Evolutionary conservation across 2,329 filamentous ascomycete genomes (phyloP), one percentile per base, ranked within the genome.

Genomic region (Monosporascus cannonballus): DNA sequence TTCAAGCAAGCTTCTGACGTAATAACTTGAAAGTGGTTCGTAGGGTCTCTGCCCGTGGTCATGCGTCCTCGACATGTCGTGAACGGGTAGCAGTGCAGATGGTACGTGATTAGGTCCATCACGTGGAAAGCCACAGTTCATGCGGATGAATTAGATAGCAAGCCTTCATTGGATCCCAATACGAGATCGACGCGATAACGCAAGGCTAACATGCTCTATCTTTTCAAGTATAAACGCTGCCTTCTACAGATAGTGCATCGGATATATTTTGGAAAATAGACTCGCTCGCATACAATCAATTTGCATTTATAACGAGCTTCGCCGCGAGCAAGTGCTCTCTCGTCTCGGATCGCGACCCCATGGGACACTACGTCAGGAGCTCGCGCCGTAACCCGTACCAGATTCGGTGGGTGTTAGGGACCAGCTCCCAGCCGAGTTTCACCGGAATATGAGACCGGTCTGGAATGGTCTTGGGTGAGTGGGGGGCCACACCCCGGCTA

Each of bases 1-100:
- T 46, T 15, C 15, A 46, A 46, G 42, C 42, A 46, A 46, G 42
- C 42, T 46, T 46, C 42, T 46, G 42, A 46, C 42, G 42, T 46
- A 46, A 46, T 46, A 11, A 42, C 22, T 25, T 17, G 24, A 46
- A 27, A 25, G 15, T 15, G 24, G 42, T 7, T 30, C 24, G 24
- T 7, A 14, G 15, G 1, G 11, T 25, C 9, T 18, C 42, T 46
- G 42, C 25, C 42, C 11, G 30, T 46, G 24, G 42, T 24, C 42
- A 15, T 46, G 42, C 42, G 42, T 46, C 15, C 42, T 3, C 30
- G 42, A 24, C 24, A 46, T 46, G 42, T 46, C 24, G 42, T 46
- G 42, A 11, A 25, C 42, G 5, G 11, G 22, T 46, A 25, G n/a
- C 42, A 22, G 15, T 46, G 24, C 22, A 30, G 42, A 27, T 17